Percentiles rank a stretch among this genome's conserved stretches.
Conservation (phyloP, 805 yeast species). For the Spathaspora hagerdaliae region DNA sequence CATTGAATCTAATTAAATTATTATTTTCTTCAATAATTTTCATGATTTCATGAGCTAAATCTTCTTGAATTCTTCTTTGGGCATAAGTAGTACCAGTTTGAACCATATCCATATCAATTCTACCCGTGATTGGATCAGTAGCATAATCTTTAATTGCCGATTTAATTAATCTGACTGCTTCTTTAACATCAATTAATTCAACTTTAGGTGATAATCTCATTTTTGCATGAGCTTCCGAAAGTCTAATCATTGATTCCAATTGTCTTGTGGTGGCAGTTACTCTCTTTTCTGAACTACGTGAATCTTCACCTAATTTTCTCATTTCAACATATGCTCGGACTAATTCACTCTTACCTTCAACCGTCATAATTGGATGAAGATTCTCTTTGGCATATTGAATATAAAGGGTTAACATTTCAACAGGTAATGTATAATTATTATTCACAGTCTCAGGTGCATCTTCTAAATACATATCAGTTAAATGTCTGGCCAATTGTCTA, state of each 20-base stretch:
- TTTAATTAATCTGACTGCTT: slow-evolving; percentile 88
- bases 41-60: slow-evolving; percentile 59
- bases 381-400: slow-evolving; percentile 93
- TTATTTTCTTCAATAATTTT: slow-evolving; percentile 47
- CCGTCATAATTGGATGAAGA: slow-evolving; percentile 73
- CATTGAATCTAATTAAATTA: slow-evolving; percentile 53
- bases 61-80: slow-evolving; percentile 75
- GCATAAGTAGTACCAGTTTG: slow-evolving; percentile 94
- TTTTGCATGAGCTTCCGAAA: slow-evolving; percentile 95
- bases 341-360: slow-evolving; percentile 76
- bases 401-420: slow-evolving; percentile 82
- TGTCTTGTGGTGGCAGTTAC: slow-evolving; percentile 98
- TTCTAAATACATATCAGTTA: slow-evolving; percentile 88
- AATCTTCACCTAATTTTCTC: slow-evolving; percentile 92
- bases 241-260: slow-evolving; percentile 90
- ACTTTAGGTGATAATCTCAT: slow-evolving; percentile 79
- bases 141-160: slow-evolving; percentile 97
- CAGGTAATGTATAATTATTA: slow-evolving; percentile 66
- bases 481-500: slow-evolving; percentile 81
- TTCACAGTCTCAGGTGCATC: slow-evolving; percentile 77
- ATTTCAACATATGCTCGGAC: slow-evolving; percentile 87
- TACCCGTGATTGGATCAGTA: slow-evolving; percentile 94
- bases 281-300: slow-evolving; percentile 78
- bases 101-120: slow-evolving; percentile 94
- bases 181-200: slow-evolving; percentile 77